Evolutionary conservation across 1,284 basidiomycete species (phyloP).

Genomic region (Cystobasidium pallidum): DNA sequence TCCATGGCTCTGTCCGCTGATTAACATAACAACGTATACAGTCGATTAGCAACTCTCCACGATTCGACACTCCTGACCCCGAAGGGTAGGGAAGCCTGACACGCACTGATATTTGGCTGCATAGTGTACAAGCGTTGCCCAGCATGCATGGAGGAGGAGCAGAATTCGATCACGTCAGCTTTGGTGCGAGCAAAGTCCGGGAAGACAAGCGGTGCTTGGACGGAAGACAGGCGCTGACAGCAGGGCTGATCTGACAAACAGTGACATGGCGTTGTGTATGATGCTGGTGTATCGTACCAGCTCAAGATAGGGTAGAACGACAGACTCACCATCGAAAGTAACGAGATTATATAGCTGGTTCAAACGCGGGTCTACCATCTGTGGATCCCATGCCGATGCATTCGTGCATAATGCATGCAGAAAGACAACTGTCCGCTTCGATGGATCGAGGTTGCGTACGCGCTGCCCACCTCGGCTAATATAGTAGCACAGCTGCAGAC

Average conservation of each 20-base stretch:
- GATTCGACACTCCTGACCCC: too few relatives aligned
- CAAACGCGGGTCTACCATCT: slow-evolving; percentile 34
- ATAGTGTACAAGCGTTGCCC: background rate
- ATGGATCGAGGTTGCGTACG: slow-evolving; percentile 20
- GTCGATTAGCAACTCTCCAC: background rate
- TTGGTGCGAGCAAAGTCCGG: too few relatives aligned
- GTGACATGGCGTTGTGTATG: too few relatives aligned
- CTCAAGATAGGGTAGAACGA: too few relatives aligned
- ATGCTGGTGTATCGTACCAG: too few relatives aligned
- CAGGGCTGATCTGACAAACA: background rate
- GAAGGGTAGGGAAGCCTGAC: too few relatives aligned
- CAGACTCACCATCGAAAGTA: slow-evolving; percentile 36
- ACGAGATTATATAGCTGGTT: slow-evolving; percentile 40
- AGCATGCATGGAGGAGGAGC: background rate
- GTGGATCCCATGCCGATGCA: slow-evolving; percentile 27
- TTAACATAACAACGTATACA: background rate
- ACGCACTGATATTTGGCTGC: slow-evolving; percentile 25
- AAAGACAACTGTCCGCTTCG: slow-evolving; percentile 34
- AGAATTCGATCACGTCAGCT: background rate
- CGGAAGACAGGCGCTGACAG: background rate
- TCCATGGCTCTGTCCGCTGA: slow-evolving; percentile 24
- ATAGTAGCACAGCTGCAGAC: slow-evolving; percentile 35
- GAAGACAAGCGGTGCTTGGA: too few relatives aligned
- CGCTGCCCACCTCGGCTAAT: slow-evolving; percentile 31
- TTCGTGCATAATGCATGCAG: slow-evolving; percentile 33